Evolutionary conservation across 1,284 basidiomycete species (phyloP), one percentile per base, ranked within the genome.

Genomic region (Microbotryomycetes sp.): DNA sequence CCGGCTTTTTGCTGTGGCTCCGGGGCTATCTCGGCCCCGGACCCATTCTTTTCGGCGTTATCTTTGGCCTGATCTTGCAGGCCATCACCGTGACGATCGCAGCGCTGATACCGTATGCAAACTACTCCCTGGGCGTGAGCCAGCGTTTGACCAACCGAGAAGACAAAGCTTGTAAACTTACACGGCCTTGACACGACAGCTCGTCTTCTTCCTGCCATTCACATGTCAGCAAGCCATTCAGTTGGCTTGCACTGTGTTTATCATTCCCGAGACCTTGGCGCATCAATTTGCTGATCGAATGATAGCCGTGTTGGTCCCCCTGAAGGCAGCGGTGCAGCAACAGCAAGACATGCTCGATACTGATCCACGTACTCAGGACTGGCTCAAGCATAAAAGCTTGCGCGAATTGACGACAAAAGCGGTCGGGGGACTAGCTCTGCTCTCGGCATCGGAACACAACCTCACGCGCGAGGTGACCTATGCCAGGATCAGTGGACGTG

Each of bases 231-330:
- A 56, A 24, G 62, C 57, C 3, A 61, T 70, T 59, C 59, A 56
- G 27, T 54, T 68, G 52, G 64, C 62, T 1, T 59, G 56, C 53
- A 62, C 64, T 16, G 41, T 70, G n/a, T 54, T 70, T 52, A 29
- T 70, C 45, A 63, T 69, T 35, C 66, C 69, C 18, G 69, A 70
- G 18, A 68, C 64, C 0, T 62, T 70, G 35, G 66, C 62, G 4
- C 67, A 68, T 45, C 66, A 67, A 27, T 68, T 69, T 53, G 26
- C 62, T 28, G 63, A 67, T 45, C 67, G 62, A n/a, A 58, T 68
- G 9, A 62, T 68, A 54, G 61, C 60, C 3, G 58, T 61, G 4
- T 54, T 70, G 3, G 24, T 45, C 0, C 69, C 69, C 2, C 49
- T 70, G 0, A 59, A 60, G 15, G 13, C 21, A 0, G 59, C 65